Evolutionary conservation across 2,329 filamentous ascomycete species (phyloP).

Genomic region (Sphaerulina populicola): DNA sequence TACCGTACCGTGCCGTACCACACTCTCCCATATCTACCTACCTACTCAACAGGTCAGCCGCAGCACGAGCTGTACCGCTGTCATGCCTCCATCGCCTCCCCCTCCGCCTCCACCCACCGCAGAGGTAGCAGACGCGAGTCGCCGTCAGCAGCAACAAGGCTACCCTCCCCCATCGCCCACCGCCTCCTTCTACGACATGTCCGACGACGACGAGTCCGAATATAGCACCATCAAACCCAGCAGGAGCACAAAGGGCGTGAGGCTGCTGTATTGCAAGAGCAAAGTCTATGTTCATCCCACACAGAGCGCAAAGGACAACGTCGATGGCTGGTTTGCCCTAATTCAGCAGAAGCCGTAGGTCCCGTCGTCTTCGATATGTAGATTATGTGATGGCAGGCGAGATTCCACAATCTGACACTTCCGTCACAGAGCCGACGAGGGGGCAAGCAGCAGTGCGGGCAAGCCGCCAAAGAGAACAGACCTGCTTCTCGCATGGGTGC

Average conservation of each 20-base stretch:
- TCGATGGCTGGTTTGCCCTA: slow-evolving; percentile 84
- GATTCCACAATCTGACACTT: too few relatives aligned
- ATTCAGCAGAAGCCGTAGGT: slow-evolving; percentile 68
- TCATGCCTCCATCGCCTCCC: slow-evolving; percentile 6
- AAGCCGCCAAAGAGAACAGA: slow-evolving; percentile 51
- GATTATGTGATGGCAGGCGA: neutral
- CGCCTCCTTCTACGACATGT: slow-evolving; percentile 88
- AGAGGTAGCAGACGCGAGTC: slow-evolving; percentile 1
- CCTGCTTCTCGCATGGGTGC: slow-evolving; percentile 85
- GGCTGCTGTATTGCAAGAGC: slow-evolving; percentile 91
- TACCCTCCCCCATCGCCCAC: slow-evolving; percentile 57
- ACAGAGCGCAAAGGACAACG: slow-evolving; percentile 89
- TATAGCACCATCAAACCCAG: slow-evolving; percentile 89
- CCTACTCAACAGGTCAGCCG: too few relatives aligned
- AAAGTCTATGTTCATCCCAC: slow-evolving; percentile 98
- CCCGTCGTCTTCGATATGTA: too few relatives aligned
- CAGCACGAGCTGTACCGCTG: neutral
- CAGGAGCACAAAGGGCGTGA: slow-evolving; percentile 61
- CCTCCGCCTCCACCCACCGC: slow-evolving; percentile 10
- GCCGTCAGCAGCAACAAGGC: too few relatives aligned
- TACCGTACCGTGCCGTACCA: neutral
- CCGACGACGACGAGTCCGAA: slow-evolving; percentile 89
- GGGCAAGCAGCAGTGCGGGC: slow-evolving; percentile 19
- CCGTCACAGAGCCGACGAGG: neutral
- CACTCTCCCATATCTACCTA: neutral